Evolutionary conservation across 148 eudicot species (phyloP).

Genomic region (Heliamphora exappendiculata): DNA sequence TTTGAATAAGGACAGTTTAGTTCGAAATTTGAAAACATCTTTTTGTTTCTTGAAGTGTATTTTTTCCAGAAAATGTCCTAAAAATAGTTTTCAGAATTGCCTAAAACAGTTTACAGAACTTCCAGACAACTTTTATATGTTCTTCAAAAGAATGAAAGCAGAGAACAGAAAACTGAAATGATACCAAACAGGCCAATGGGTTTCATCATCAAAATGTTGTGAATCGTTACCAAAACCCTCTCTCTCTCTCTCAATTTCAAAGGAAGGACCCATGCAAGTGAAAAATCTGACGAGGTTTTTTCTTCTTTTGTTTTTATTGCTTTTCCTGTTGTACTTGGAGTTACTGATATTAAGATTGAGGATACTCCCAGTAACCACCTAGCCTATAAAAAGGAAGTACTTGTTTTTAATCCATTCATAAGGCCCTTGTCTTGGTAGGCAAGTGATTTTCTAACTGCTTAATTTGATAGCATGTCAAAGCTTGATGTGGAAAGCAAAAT

Average conservation of each 20-base stretch:
- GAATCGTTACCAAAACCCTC: neutral
- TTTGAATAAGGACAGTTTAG: neutral
- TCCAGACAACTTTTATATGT: no score
- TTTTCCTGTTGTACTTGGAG: neutral
- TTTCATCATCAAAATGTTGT: neutral
- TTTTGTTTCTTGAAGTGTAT: no score
- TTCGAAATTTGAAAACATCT: neutral
- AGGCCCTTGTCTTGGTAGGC: neutral
- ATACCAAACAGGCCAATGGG: neutral
- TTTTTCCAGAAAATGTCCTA: no score
- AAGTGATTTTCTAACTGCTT: neutral
- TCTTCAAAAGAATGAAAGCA: no score
- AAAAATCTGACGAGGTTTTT: neutral
- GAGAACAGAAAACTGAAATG: no score
- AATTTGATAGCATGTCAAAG: neutral
- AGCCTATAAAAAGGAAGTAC: neutral
- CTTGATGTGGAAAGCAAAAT: neutral
- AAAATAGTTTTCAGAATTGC: no score
- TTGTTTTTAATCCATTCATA: neutral
- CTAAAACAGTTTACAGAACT: no score
- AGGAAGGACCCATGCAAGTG: neutral
- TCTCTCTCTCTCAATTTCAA: neutral
- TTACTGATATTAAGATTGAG: neutral
- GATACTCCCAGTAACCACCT: neutral
- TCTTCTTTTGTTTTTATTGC: neutral